A percentile compares a stretch with the other conserved stretches of the same genome.
Evolutionary conservation across 2,329 filamentous ascomycete genomes (phyloP).

Genomic region (Penicillium sp.): DNA sequence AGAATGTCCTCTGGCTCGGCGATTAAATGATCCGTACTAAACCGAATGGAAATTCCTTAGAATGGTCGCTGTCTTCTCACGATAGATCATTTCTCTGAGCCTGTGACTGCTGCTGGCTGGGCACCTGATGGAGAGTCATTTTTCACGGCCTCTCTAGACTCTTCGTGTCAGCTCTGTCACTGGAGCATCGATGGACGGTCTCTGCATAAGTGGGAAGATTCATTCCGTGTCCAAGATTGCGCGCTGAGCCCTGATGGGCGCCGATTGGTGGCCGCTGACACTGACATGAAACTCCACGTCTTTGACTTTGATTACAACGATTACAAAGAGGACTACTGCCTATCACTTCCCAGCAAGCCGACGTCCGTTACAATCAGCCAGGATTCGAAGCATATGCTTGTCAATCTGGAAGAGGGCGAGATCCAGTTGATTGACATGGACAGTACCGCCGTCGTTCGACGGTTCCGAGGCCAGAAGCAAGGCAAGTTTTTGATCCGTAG

Average conservation of each 20-base stretch:
- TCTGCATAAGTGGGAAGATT: constrained; percentile 64
- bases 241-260: constrained; percentile 77
- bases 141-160: constrained; percentile 73
- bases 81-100: constrained; percentile 71
- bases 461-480: constrained; percentile 72
- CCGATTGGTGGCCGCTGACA: constrained; percentile 75
- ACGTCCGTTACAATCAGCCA: constrained; percentile 78
- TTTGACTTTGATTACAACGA: constrained; percentile 82
- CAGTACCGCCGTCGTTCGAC: constrained; percentile 67
- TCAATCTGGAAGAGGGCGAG: constrained; percentile 75
- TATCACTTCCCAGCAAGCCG: constrained; percentile 65
- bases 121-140: constrained; percentile 72
- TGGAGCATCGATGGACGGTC: constrained; percentile 65
- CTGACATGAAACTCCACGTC: constrained; percentile 68
- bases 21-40: constrained; percentile 7
- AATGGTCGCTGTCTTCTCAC: constrained; percentile 62
- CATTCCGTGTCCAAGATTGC: constrained; percentile 77
- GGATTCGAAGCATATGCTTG: constrained; percentile 76
- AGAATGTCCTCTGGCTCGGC: constrained; percentile 25
- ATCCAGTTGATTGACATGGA: constrained; percentile 76
- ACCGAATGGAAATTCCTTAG: constrained; percentile 39
- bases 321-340: constrained; percentile 70
- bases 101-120: constrained; percentile 90
- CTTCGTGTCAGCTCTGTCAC: constrained; percentile 63
- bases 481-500: constrained; percentile 77